A percentile compares a stretch with the other conserved stretches of the same genome.
Evolutionary conservation across 306 rosid genomes (phyloP).

Genomic region (Vicia villosa): DNA sequence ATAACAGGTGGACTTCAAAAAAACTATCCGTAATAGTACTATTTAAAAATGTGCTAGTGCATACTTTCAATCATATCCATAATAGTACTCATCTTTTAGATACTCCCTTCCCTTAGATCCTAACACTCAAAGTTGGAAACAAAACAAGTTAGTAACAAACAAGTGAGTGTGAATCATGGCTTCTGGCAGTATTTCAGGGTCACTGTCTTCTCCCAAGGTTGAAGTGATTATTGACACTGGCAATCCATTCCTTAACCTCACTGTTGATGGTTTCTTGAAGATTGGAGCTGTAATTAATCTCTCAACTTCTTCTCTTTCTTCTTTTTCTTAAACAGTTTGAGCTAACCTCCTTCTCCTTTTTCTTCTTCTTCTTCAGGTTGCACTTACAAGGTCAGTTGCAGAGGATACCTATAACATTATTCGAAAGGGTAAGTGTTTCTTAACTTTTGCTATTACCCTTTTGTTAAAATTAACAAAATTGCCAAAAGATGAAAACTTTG

Average conservation of each 20-base stretch:
- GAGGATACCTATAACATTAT: slow-evolving; percentile 68
- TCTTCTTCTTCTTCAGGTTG: slow-evolving; percentile 57
- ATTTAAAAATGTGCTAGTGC: neutral
- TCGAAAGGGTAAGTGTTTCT: slow-evolving; percentile 53
- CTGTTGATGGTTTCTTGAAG: slow-evolving; percentile 87
- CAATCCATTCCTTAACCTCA: slow-evolving; percentile 68
- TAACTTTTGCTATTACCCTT: neutral
- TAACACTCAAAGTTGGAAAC: neutral
- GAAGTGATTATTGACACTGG: slow-evolving; percentile 74
- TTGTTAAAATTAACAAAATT: neutral
- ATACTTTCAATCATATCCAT: neutral
- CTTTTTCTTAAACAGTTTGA: neutral
- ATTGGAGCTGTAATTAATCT: slow-evolving; percentile 68
- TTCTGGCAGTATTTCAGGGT: slow-evolving; percentile 44
- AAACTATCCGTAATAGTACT: too few relatives aligned
- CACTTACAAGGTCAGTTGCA: slow-evolving; percentile 67
- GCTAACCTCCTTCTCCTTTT: neutral
- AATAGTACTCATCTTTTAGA: neutral
- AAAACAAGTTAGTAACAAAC: neutral
- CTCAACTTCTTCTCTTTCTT: neutral
- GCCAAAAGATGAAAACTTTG: slow-evolving; percentile 11
- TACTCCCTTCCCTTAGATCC: neutral
- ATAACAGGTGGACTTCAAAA: too few relatives aligned
- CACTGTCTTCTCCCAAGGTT: slow-evolving; percentile 57
- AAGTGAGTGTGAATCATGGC: slow-evolving; percentile 51